Conservation (phyloP, 345 rosid species). For the Carallia brachiata region DNA sequence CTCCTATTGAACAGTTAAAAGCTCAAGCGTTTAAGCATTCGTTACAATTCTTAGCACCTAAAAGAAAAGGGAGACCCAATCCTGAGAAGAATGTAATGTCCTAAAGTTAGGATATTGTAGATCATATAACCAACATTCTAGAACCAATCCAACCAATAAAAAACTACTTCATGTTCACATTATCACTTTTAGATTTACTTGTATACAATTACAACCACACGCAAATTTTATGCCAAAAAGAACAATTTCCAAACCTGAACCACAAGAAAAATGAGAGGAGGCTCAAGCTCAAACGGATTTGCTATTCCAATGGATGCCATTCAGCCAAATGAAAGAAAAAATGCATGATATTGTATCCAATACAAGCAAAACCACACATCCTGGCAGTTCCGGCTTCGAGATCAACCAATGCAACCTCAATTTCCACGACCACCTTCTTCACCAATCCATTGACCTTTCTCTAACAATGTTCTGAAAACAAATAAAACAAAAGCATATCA, state of each 20-base stretch:
- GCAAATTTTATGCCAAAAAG: neutral
- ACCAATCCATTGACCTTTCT: conserved; percentile 16
- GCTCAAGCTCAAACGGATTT: conserved; percentile 46
- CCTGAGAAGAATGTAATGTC: conserved; percentile 29
- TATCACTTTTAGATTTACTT: neutral
- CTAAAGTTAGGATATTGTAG: conserved; percentile 12
- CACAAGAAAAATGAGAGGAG: conserved; percentile 15
- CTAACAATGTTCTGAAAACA: neutral
- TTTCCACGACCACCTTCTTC: conserved; percentile 6
- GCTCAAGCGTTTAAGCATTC: conserved; percentile 20
- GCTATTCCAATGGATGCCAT: conserved; percentile 90
- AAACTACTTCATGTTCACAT: neutral
- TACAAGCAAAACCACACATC: conserved; percentile 49
- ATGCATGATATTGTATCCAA: conserved; percentile 38
- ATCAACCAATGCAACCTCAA: conserved; percentile 4
- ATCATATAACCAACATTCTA: neutral
- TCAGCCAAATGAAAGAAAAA: conserved; percentile 73
- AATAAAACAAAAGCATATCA: neutral
- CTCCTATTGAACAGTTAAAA: conserved; percentile 54
- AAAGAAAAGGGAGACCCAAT: conserved; percentile 20
- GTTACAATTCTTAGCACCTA: conserved; percentile 22
- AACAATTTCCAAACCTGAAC: conserved; percentile 25
- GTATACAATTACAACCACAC: too few relatives aligned
- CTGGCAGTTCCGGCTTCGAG: conserved; percentile 41
- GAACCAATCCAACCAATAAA: neutral